Evolutionary conservation across 805 yeast species (phyloP).

Genomic region (Kurtzmaniella fragi): DNA sequence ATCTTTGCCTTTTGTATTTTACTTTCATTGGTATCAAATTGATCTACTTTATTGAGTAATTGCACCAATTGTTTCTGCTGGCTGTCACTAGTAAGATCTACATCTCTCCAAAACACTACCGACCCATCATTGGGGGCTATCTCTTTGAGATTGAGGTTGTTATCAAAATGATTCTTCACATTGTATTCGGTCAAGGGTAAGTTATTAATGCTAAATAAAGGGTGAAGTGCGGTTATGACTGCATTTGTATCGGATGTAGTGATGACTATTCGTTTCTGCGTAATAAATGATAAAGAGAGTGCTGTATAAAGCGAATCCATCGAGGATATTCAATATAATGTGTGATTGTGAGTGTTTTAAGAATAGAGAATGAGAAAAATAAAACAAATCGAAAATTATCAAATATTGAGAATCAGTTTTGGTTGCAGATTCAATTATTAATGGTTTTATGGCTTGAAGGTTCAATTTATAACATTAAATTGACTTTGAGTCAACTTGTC

Average conservation of each 20-base stretch:
- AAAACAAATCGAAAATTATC: too few species aligned
- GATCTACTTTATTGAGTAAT: conserved; percentile 16
- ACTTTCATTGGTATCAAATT: conserved; percentile 14
- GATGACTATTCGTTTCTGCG: conserved; percentile 9
- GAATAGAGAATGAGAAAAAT: too few species aligned
- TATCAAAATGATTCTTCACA: not conserved
- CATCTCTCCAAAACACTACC: conserved; percentile 9
- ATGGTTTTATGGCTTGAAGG: too few species aligned
- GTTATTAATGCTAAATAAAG: too few species aligned
- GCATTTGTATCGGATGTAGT: not conserved
- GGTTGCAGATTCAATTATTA: too few species aligned
- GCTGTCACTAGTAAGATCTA: conserved; percentile 1
- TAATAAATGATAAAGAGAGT: conserved; percentile 14
- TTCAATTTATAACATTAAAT: too few species aligned
- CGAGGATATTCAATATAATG: not conserved
- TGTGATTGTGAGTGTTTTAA: too few species aligned
- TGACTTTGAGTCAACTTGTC: too few species aligned
- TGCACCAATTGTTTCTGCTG: conserved; percentile 13
- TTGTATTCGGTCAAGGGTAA: not conserved
- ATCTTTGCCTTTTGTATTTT: too few species aligned
- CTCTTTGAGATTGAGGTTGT: conserved; percentile 13
- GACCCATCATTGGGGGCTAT: not conserved
- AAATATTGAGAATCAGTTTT: too few species aligned
- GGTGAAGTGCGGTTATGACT: too few species aligned
- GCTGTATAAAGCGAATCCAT: conserved; percentile 19